Evolutionary conservation across 352 stramenopile genomes (phyloP).

Genomic region (Thraustochytrium striatum): DNA sequence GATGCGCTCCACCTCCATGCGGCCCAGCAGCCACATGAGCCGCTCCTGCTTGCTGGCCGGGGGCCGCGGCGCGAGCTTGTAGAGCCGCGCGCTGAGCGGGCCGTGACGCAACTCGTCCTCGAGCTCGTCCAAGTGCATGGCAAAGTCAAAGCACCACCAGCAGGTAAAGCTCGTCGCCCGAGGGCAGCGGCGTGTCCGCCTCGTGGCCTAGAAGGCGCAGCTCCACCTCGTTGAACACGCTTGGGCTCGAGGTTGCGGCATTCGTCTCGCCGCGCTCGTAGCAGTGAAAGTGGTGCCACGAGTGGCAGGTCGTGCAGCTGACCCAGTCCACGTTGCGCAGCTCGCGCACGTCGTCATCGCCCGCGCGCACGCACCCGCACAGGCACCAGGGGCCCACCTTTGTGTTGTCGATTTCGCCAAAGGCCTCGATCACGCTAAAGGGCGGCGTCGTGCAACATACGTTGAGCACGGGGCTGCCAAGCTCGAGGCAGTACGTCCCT

Average conservation of each 20-base stretch:
- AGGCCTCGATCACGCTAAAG: slow-evolving; percentile 44
- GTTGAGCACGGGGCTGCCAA: slow-evolving; percentile 5
- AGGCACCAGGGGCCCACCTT: slow-evolving; percentile 46
- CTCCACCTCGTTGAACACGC: neutral
- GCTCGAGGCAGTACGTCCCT: slow-evolving; percentile 21
- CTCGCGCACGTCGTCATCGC: neutral
- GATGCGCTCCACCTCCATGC: slow-evolving; percentile 22
- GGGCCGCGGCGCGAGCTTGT: too few species aligned
- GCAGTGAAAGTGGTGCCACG: slow-evolving; percentile 46
- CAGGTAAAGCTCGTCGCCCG: slow-evolving; percentile 6
- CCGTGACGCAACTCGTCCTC: too few species aligned
- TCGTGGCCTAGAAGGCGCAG: slow-evolving; percentile 25
- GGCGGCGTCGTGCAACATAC: slow-evolving; percentile 12
- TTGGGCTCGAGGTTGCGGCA: neutral
- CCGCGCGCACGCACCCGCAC: slow-evolving; percentile 18
- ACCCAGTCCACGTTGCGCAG: slow-evolving; percentile 19
- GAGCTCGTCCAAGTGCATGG: too few species aligned
- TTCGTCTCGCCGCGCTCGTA: slow-evolving; percentile 11
- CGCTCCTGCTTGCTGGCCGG: too few species aligned
- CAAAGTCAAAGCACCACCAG: slow-evolving; percentile 40
- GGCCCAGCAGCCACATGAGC: neutral
- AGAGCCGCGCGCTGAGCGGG: too few species aligned
- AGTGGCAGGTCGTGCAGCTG: slow-evolving; percentile 32
- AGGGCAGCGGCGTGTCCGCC: neutral
- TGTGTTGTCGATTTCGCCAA: slow-evolving; percentile 33